These are phyloP conservation scores for Cercospora sp. DNA, from an alignment of 2,329 filamentous ascomycete genomes.

Conservation along the genomic window DNA sequence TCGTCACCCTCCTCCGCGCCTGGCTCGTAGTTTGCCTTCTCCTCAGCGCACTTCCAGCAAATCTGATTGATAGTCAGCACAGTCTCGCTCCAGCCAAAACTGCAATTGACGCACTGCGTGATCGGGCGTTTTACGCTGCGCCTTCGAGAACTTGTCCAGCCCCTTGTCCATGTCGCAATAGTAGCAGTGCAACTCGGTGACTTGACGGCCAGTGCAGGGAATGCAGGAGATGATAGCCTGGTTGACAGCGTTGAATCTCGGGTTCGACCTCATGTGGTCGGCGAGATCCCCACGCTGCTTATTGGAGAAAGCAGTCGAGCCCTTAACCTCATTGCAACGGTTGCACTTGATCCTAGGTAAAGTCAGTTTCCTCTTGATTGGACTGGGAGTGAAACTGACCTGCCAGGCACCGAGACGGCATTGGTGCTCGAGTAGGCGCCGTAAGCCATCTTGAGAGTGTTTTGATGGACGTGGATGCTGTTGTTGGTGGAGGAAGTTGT, in stretches of 20 bases:
- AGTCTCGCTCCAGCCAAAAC: neutral
- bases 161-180: slow-evolving; percentile 29
- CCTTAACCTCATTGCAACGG: slow-evolving; percentile 20
- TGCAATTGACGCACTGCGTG: slow-evolving; percentile 24
- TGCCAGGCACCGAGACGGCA: neutral
- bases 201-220: slow-evolving; percentile 25
- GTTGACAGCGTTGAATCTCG: slow-evolving; percentile 16
- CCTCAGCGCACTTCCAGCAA: slow-evolving; percentile 28
- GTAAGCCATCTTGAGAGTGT: neutral
- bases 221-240: slow-evolving; percentile 26
- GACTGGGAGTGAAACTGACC: neutral
- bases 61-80: slow-evolving; percentile 16
- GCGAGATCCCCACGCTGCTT: slow-evolving; percentile 12
- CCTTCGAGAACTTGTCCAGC: slow-evolving; percentile 30
- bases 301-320: slow-evolving; percentile 11
- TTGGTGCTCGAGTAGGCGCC: neutral
- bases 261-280: neutral
- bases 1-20: slow-evolving; percentile 19
- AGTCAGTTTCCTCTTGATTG: neutral
- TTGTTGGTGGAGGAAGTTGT: neutral
- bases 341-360: slow-evolving; percentile 25
- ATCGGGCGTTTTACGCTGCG: slow-evolving; percentile 30
- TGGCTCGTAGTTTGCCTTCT: slow-evolving; percentile 25
- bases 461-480: neutral
- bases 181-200: slow-evolving; percentile 31